Conservation (phyloP, 2,329 filamentous ascomycete genomes). For the Cladophialophora yegresii region DNA sequence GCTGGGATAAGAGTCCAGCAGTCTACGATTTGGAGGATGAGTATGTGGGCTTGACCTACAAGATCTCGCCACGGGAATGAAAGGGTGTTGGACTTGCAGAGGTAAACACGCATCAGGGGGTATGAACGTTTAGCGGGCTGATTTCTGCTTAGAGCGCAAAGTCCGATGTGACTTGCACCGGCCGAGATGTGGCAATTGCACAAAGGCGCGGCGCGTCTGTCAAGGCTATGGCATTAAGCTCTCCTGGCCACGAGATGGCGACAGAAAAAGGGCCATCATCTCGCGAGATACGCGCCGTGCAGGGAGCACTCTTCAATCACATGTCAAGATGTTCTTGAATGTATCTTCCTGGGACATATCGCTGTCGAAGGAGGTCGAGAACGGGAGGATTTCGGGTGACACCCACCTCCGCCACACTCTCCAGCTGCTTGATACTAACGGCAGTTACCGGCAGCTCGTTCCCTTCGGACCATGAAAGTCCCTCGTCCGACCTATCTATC, state of each 20-base stretch:
- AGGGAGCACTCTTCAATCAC: not conserved
- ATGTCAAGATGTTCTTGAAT: not conserved
- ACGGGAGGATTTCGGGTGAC: not conserved
- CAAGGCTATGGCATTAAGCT: conserved; percentile 31
- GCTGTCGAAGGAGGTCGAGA: not conserved
- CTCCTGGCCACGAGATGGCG: conserved; percentile 31
- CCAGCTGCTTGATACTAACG: not conserved
- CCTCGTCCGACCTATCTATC: not conserved
- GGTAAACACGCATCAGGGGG: not conserved
- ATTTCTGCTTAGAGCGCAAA: not conserved
- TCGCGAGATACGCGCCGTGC: not conserved
- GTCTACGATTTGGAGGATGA: not conserved
- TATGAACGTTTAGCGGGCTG: not conserved
- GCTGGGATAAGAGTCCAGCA: not conserved
- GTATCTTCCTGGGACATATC: not conserved
- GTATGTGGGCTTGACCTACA: not conserved
- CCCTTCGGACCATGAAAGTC: not conserved
- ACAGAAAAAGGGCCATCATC: conserved; percentile 25
- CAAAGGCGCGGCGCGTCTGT: conserved; percentile 29
- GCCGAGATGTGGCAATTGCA: conserved; percentile 31
- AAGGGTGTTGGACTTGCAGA: not conserved
- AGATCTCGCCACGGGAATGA: not conserved
- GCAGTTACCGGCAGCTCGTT: not conserved
- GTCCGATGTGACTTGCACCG: not conserved
- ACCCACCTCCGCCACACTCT: not conserved